These are phyloP conservation scores for Tricholoma sp. DNA, from an alignment of 768 basidiomycete species.

Conservation along the genomic window DNA sequence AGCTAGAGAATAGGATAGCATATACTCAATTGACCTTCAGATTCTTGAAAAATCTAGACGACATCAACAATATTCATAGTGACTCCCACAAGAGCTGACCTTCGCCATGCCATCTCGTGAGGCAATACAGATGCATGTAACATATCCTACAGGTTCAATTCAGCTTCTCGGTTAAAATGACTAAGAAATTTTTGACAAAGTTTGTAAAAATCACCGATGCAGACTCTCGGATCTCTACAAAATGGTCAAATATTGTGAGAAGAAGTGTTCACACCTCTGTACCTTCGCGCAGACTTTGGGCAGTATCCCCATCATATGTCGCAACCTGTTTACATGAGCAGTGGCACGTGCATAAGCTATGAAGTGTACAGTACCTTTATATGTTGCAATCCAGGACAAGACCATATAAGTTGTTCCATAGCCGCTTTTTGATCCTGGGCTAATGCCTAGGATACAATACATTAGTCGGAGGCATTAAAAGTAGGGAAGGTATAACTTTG, in stretches of 20 bases:
- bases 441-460: slow-evolving; percentile 51
- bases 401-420: slow-evolving; percentile 58
- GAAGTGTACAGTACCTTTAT: slow-evolving; percentile 43
- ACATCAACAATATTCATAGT: slow-evolving; percentile 2
- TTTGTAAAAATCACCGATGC: slow-evolving; percentile 87
- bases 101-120: slow-evolving; percentile 79
- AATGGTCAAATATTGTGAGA: background rate
- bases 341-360: background rate
- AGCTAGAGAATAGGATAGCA: background rate
- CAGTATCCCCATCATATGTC: slow-evolving; percentile 89
- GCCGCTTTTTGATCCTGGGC: slow-evolving; percentile 83
- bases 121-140: slow-evolving; percentile 82
- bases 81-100: slow-evolving; percentile 30
- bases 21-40: slow-evolving; percentile 38
- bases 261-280: slow-evolving; percentile 3
- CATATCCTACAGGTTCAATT: slow-evolving; percentile 53
- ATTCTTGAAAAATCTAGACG: slow-evolving; percentile 63
- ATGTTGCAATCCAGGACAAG: slow-evolving; percentile 58
- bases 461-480: background rate
- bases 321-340: slow-evolving; percentile 38
- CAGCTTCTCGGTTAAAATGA: slow-evolving; percentile 3
- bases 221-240: slow-evolving; percentile 61
- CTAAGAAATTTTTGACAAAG: slow-evolving; percentile 51
- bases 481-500: slow-evolving; percentile 45
- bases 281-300: slow-evolving; percentile 62